Base-by-base conservation (phyloP, 768 basidiomycete species). In the Hericium rajendrae region DNA sequence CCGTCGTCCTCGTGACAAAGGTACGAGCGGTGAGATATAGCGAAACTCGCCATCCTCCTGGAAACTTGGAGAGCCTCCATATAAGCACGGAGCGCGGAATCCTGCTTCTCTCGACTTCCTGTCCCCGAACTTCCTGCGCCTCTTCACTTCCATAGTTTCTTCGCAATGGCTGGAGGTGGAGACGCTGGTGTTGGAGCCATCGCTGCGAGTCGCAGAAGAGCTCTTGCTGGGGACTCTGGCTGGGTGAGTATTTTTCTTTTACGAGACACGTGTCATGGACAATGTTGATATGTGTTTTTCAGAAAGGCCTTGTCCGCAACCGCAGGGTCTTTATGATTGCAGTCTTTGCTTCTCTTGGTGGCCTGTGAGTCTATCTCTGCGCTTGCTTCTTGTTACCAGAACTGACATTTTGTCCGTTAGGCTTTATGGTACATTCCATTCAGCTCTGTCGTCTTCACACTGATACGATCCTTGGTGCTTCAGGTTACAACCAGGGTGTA, bases 311-410 rank as follows among this genome's bases (percentile, higher is more conserved):
- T 38, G 72, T 87, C 3, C 78, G 79, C 59, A 91, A 91, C 67
- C 74, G 79, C 49, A 77, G 74, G 62, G 73, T 86, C 26, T 83
- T 89, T 57, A 73, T 77, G 26, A 82, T 88, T 54, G 82, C 88
- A 13, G 78, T 87, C 18, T 91, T 90, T 64, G 88, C 88, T 2
- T 88, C 86, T 13, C 74, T 90, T 20, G 89, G 89, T 67, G 87
- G 88, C 64, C 69, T 91, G 77, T 84, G 72, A 64, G 84, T 75
- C 18, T 32, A 32, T 32, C 24, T 16, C n/a, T 40, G 60, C 50
- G 38, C 13, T 15, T 49, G 1, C 11, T 37, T 46, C 20, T n/a
- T 37, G 41, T 24, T 38, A 38, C 38, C 16, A 51, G 26, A 53
- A 48, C 53, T 63, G 13, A 65, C 52, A 22, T 15, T 38, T 50